These are phyloP conservation scores for Penicillium lividum DNA, from an alignment of 495 filamentous ascomycete species.

Conservation along the genomic window DNA sequence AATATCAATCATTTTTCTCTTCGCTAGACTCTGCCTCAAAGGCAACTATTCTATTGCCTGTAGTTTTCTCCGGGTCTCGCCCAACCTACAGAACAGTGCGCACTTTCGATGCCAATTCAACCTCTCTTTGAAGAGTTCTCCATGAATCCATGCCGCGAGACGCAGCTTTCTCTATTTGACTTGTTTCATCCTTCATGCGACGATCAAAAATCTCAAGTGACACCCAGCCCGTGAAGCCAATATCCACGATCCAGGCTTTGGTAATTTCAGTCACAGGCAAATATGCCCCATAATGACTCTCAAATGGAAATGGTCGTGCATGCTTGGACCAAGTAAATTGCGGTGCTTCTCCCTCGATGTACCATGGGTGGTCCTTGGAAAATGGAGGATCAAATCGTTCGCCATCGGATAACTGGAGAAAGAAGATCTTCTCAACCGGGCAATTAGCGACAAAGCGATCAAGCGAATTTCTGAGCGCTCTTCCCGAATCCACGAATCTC, in stretches of 20 bases:
- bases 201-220: constrained; percentile 73
- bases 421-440: constrained; percentile 67
- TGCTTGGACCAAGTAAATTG: constrained; percentile 79
- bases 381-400: constrained; percentile 61
- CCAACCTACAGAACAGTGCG: no score
- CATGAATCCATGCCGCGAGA: constrained; percentile 27
- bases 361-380: constrained; percentile 61
- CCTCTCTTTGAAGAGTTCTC: constrained; percentile 4
- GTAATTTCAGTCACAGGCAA: constrained; percentile 48
- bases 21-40: no score
- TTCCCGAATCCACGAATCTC: constrained; percentile 52
- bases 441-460: constrained; percentile 50
- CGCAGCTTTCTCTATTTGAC: constrained; percentile 20
- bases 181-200: constrained; percentile 55
- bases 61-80: no score
- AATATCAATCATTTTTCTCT: no score
- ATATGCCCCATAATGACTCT: constrained; percentile 63
- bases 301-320: constrained; percentile 68
- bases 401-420: constrained; percentile 72
- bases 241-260: constrained; percentile 58
- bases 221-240: constrained; percentile 69
- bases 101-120: background rate
- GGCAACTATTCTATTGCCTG: no score
- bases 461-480: constrained; percentile 55
- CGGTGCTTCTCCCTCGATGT: constrained; percentile 59